Evolutionary conservation across 129 eudicot species (phyloP).

Genomic region (Pulicaria dysenterica): DNA sequence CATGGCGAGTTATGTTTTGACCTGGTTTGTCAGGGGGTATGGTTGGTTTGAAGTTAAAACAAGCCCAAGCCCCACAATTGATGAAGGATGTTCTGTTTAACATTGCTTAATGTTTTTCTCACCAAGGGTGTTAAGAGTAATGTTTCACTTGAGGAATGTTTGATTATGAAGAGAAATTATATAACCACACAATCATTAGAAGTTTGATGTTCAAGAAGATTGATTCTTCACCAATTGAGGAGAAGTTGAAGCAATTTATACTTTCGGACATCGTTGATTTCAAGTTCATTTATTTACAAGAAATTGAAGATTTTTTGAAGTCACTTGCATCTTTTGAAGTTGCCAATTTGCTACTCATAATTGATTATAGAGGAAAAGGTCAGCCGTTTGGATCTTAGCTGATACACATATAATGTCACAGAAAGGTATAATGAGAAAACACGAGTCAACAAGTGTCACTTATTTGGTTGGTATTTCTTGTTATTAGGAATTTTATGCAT

Average conservation of each 20-base stretch:
- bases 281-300: conserved; percentile 56
- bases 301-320: conserved; percentile 58
- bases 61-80: conserved; percentile 80
- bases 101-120: conserved; percentile 50
- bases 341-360: conserved; percentile 58
- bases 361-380: conserved; percentile 65
- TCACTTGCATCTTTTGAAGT: conserved; percentile 62
- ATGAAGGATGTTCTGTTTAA: conserved; percentile 54
- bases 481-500: neutral
- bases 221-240: conserved; percentile 53
- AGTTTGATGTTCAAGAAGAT: conserved; percentile 68
- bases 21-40: conserved; percentile 84
- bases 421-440: conserved; percentile 39
- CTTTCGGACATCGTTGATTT: conserved; percentile 45
- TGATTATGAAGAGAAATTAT: conserved; percentile 47
- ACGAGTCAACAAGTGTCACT: conserved; percentile 13
- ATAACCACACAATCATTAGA: conserved; percentile 47
- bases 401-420: conserved; percentile 29
- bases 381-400: conserved; percentile 50
- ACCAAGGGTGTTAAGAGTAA: conserved; percentile 54
- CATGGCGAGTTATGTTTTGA: conserved; percentile 52
- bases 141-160: conserved; percentile 51
- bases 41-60: conserved; percentile 77
- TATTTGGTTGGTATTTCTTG: conserved; percentile 25
- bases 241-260: conserved; percentile 42